Evolutionary conservation across 2,329 filamentous ascomycete genomes (phyloP), one percentile per base, ranked within the genome.

Genomic region (Amesomyces nigricolor): DNA sequence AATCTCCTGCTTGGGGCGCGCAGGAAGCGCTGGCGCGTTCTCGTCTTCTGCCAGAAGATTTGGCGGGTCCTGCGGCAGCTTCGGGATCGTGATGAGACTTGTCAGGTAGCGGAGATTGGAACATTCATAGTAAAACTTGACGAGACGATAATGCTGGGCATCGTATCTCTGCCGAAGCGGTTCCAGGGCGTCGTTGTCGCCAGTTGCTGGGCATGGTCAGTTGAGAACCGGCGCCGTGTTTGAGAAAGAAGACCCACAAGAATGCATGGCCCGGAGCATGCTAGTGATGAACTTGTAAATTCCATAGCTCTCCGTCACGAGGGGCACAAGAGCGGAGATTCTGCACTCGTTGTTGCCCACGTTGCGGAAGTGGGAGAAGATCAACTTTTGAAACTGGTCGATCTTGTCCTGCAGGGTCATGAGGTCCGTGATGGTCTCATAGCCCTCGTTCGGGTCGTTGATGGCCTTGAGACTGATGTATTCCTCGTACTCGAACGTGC

Each of bases 221-320:
- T 43, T 13, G 14, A 46, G 5, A 30, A 26, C 8, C 19, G 9
- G 6, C 9, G 11, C 32, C 32, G 32, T 11, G 7, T 4, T 6
- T 22, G 17, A 26, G 17, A 47, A 38, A 39, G n/a, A 11, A 11
- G 30, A 74, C 86, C 68, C 77, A 91, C 88, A 91, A 2, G 89
- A 92, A 70, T 99, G 92, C 91, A 99, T 96, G 14, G 94, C 94
- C 54, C 94, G 84, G 59, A 99, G 75, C 94, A 99, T 99, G 86
- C 94, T 99, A 0, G 94, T 99, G 62, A 96, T 91, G 71, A 99
- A 99, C 73, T 97, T 97, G 79, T 99, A 99, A 64, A 99, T 97
- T 47, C 94, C 94, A 72, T 97, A 99, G 70, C 91, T 97, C 76
- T 99, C 94, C 70, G 96, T 90, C 3, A 99, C 94, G 43, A 99